phyloP scores from a whole-genome alignment of 768 basidiomycete genomes.

The Boletus edulis region DNA sequence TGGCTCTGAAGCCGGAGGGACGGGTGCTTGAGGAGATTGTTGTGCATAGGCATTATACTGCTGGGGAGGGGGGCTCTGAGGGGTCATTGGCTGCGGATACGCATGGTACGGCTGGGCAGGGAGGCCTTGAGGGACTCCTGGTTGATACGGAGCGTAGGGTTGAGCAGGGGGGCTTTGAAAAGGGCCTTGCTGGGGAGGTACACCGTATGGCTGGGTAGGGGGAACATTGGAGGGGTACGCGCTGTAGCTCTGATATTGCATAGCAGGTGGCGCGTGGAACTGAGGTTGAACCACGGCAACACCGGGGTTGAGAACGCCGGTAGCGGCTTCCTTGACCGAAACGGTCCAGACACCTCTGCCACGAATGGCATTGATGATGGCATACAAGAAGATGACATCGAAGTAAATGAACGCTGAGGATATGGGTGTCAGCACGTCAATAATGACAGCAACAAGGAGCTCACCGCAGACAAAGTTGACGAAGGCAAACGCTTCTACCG shows the following conservation, averaged over 20 bases:
- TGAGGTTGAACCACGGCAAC: conserved; percentile 9
- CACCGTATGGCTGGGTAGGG: conserved; percentile 7
- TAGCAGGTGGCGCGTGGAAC: neutral
- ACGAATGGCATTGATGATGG: conserved; percentile 19
- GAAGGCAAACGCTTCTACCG: conserved; percentile 22
- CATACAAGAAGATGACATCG: conserved; percentile 20
- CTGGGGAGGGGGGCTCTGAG: neutral
- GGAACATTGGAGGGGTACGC: conserved; percentile 2
- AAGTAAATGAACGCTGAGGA: conserved; percentile 25
- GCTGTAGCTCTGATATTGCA: conserved; percentile 5
- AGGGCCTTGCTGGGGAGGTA: conserved; percentile 8
- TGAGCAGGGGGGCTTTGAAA: neutral
- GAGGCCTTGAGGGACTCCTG: neutral
- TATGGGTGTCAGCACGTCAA: neutral
- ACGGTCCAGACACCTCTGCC: conserved; percentile 24
- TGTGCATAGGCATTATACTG: neutral
- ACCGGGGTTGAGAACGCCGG: neutral
- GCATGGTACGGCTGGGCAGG: conserved; percentile 7
- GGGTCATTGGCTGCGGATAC: conserved; percentile 7
- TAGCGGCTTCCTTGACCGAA: conserved; percentile 22
- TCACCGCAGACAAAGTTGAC: conserved; percentile 24
- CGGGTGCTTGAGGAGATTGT: neutral
- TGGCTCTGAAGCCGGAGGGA: neutral
- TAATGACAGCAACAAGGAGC: neutral
- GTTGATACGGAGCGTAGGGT: neutral